phyloP scores from a whole-genome alignment of 2,329 filamentous ascomycete species.

The Colletotrichum graminicola region DNA sequence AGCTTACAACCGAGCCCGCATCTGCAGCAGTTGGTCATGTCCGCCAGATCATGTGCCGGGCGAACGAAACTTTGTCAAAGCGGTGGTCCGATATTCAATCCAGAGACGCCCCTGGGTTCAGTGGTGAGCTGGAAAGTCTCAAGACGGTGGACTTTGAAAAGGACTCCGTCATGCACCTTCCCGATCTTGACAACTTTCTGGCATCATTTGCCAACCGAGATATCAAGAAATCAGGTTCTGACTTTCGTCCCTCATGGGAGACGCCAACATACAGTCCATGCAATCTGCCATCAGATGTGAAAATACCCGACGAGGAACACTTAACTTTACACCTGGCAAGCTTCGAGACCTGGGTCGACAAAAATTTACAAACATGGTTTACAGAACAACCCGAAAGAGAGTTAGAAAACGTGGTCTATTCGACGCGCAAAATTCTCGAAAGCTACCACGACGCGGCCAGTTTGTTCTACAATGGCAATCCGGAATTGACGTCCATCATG shows the following conservation, averaged over 20 bases:
- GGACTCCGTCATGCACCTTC: conserved; percentile 39
- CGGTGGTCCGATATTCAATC: not conserved
- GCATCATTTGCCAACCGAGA: not conserved
- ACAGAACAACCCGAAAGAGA: conserved; percentile 27
- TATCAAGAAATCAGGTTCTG: not conserved
- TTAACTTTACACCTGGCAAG: conserved; percentile 37
- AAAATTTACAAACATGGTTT: conserved; percentile 2
- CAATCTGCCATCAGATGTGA: not conserved
- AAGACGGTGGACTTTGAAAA: conserved; percentile 34
- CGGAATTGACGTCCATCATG: conserved; percentile 65
- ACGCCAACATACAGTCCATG: not conserved
- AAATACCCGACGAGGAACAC: not conserved
- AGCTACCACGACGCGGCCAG: conserved; percentile 46
- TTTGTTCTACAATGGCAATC: conserved; percentile 53
- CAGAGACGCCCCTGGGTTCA: not conserved
- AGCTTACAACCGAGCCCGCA: conserved; percentile 48
- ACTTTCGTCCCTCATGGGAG: conserved; percentile 12
- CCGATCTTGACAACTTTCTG: conserved; percentile 14
- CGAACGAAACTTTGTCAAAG: not conserved
- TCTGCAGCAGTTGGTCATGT: not conserved
- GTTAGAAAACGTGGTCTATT: conserved; percentile 25
- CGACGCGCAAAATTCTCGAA: not conserved
- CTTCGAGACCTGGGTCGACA: conserved; percentile 61
- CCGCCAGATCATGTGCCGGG: not conserved
- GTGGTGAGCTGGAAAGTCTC: not conserved